Percentiles rank a stretch among this genome's conserved stretches.
phyloP scores from a whole-genome alignment of 768 basidiomycete species.

The Collybiopsis luxurians region DNA sequence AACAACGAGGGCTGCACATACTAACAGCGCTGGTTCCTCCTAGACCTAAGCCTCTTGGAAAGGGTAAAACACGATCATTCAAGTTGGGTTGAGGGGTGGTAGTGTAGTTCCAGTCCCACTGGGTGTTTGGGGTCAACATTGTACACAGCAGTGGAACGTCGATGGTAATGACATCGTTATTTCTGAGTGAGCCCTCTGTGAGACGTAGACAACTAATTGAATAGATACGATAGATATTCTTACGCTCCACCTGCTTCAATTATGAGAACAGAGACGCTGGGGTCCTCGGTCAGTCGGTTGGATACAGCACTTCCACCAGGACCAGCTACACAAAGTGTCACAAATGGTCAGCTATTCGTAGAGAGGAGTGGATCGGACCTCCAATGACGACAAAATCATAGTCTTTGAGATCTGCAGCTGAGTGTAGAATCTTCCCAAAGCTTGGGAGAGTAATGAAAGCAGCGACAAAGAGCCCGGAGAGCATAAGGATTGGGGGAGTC shows the following conservation, averaged over 20 bases:
- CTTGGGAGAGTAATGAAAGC: background rate
- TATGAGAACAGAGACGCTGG: constrained; percentile 15
- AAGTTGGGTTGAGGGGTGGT: constrained; percentile 18
- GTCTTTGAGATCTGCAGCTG: background rate
- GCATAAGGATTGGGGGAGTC: too few species aligned
- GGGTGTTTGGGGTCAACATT: constrained; percentile 12
- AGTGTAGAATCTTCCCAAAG: background rate
- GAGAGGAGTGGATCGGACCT: constrained; percentile 4
- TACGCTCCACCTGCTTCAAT: constrained; percentile 18
- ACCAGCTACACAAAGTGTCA: constrained; percentile 8
- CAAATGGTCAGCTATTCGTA: background rate
- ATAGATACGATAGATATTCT: background rate
- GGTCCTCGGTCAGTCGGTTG: constrained; percentile 15
- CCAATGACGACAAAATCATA: constrained; percentile 15
- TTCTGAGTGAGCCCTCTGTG: background rate
- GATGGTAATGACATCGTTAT: constrained; percentile 9
- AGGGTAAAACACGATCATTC: constrained; percentile 15
- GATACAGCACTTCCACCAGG: constrained; percentile 21
- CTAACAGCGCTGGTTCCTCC: constrained; percentile 19
- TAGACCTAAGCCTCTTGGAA: constrained; percentile 17
- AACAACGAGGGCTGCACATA: background rate
- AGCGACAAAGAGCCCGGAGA: too few species aligned
- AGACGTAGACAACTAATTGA: background rate
- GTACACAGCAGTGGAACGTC: constrained; percentile 13
- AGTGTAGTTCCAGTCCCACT: constrained; percentile 21